phyloP scores from a whole-genome alignment of 2,329 filamentous ascomycete species.

The Nannizzia gypsea region DNA sequence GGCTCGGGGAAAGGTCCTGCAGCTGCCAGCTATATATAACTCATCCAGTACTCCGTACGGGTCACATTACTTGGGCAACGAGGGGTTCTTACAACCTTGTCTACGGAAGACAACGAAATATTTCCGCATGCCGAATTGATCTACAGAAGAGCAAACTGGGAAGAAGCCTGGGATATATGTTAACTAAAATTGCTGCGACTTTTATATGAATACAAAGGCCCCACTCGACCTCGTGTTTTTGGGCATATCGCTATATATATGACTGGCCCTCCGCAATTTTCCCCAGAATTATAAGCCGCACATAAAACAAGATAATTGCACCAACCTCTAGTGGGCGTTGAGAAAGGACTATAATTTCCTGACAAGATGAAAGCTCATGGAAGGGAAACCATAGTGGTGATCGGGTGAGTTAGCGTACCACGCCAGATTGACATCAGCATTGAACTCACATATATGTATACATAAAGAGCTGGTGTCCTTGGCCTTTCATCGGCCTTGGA shows the following conservation, averaged over 20 bases:
- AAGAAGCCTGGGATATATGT: not conserved
- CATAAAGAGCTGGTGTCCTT: conserved; percentile 30
- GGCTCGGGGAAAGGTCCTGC: not conserved
- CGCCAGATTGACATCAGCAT: conserved; percentile 5
- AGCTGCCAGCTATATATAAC: not conserved
- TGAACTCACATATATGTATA: not conserved
- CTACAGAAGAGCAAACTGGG: not conserved
- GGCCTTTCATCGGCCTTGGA: conserved; percentile 31
- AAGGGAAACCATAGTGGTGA: conserved; percentile 25
- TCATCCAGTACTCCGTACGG: not conserved
- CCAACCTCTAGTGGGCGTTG: not conserved
- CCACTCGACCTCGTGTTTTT: not conserved
- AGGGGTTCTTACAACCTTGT: too few relatives aligned
- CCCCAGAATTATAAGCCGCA: not conserved
- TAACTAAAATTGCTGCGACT: not conserved
- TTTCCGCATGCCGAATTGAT: not conserved
- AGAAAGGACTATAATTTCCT: not conserved
- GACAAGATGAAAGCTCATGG: not conserved
- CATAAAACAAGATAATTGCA: not conserved
- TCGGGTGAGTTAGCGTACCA: conserved; percentile 21
- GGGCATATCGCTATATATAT: not conserved
- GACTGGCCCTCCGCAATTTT: not conserved
- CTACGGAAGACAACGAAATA: not conserved
- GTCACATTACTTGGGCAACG: not conserved
- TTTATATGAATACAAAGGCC: not conserved